Evolutionary conservation across 2,329 filamentous ascomycete species (phyloP), one percentile per base, ranked within the genome.

Genomic region (Xylaria sp.): DNA sequence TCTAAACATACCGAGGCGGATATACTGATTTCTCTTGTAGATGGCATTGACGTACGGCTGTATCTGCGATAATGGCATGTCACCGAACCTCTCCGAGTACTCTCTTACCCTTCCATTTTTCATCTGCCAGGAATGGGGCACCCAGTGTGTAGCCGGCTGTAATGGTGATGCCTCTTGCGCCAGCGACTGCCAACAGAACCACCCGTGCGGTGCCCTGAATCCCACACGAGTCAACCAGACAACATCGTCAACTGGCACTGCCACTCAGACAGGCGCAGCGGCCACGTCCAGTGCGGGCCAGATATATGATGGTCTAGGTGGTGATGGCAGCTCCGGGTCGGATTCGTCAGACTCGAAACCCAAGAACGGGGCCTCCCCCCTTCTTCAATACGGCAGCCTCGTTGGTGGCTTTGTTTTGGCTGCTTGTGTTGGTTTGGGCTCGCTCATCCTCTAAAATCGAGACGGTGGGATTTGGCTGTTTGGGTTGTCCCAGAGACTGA

Each of bases 31-130:
- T 49, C 33, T 51, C 36, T 57, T 31, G 27, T 61, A 90, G 87
- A 75, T 84, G 58, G 81, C 83, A 22, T 84, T 95, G 56, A 84
- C 81, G n/a, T 95, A 90, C 80, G 83, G 84, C 69, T 96, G 92
- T 78, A 82, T 93, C 72, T 96, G 92, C 82, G 84, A 85, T 69
- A 84, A 91, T 76, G 86, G 87, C 76, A 77, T 85, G 68, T 80
- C 85, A 59, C 92, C 92, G 72, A 94, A 94, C 80, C 80, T 92
- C 55, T 88, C 90, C 74, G 86, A 94, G 79, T 96, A 91, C 85
- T 90, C 89, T 22, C 85, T 93, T 73, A 94, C 92, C 1, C 83
- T 96, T 29, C 92, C 92, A 38, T 95, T 88, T 85, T 92, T 89
- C 81, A 85, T 89, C 73, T 96, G 92, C 85, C 85, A 84, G 53